Evolutionary conservation across 1,139 yeast genomes (phyloP).

Genomic region (Yamadazyma pseudoaaseri): DNA sequence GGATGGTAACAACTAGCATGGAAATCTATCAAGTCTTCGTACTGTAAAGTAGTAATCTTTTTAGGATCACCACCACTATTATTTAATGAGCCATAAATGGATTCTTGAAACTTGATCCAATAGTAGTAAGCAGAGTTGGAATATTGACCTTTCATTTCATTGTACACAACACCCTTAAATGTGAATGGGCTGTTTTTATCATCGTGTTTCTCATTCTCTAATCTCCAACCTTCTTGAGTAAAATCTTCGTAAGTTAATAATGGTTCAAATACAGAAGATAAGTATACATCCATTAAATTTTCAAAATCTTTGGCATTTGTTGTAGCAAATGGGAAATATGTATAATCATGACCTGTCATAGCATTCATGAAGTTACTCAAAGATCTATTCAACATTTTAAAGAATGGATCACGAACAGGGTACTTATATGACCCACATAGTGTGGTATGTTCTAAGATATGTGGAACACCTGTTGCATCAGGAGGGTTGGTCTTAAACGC

Average conservation of each 20-base stretch:
- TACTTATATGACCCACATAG: slow-evolving; percentile 87
- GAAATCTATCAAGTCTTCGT: slow-evolving; percentile 74
- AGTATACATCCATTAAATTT: slow-evolving; percentile 83
- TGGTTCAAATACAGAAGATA: slow-evolving; percentile 87
- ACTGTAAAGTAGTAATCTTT: slow-evolving; percentile 67
- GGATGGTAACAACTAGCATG: slow-evolving; percentile 83
- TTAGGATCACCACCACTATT: slow-evolving; percentile 96
- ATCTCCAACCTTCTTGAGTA: slow-evolving; percentile 96
- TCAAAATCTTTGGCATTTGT: slow-evolving; percentile 79
- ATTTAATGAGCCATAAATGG: slow-evolving; percentile 80
- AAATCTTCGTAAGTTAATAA: slow-evolving; percentile 77
- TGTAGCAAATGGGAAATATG: slow-evolving; percentile 95
- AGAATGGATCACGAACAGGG: slow-evolving; percentile 96
- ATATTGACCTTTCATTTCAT: slow-evolving; percentile 98
- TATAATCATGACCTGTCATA: slow-evolving; percentile 96
- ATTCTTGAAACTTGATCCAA: slow-evolving; percentile 80
- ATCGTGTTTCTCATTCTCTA: slow-evolving; percentile 65
- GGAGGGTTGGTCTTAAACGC: slow-evolving; percentile 96
- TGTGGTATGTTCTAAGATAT: slow-evolving; percentile 92
- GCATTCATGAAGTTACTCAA: slow-evolving; percentile 97
- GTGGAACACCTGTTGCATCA: slow-evolving; percentile 91
- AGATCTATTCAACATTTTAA: slow-evolving; percentile 88
- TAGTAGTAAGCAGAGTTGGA: slow-evolving; percentile 84
- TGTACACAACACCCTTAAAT: slow-evolving; percentile 94
- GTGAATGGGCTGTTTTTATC: slow-evolving; percentile 61